Conservation (phyloP, 1,284 basidiomycete genomes). For the Calocybe gambosa region DNA sequence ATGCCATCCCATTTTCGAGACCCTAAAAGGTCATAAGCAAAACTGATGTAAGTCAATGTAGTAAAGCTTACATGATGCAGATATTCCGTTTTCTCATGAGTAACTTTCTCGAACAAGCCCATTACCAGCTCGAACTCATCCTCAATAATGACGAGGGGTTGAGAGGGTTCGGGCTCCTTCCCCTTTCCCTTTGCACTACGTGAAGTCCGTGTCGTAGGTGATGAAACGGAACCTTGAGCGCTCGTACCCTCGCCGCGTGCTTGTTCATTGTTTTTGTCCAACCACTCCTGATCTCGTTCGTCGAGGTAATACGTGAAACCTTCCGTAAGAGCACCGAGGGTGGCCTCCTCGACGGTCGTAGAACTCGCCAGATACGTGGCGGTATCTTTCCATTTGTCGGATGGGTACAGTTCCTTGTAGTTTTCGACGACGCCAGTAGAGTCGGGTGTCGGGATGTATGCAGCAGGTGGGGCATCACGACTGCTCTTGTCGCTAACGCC, state of each 20-base stretch:
- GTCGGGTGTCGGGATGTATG: slow-evolving; percentile 90
- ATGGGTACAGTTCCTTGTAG: slow-evolving; percentile 70
- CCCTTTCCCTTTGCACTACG: slow-evolving; percentile 73
- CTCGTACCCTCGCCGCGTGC: slow-evolving; percentile 83
- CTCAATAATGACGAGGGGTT: slow-evolving; percentile 67
- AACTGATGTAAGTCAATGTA: neutral
- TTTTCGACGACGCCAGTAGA: slow-evolving; percentile 77
- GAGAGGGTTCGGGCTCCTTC: slow-evolving; percentile 63
- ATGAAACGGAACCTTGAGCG: slow-evolving; percentile 60
- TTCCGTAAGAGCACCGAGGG: slow-evolving; percentile 48
- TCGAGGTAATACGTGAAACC: slow-evolving; percentile 92
- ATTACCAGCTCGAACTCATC: slow-evolving; percentile 95
- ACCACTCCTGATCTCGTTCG: slow-evolving; percentile 93
- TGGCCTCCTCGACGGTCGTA: slow-evolving; percentile 82
- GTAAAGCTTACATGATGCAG: slow-evolving; percentile 74
- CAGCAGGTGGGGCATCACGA: slow-evolving; percentile 40
- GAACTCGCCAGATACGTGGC: slow-evolving; percentile 80
- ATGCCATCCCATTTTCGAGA: slow-evolving; percentile 57
- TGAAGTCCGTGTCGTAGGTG: slow-evolving; percentile 44
- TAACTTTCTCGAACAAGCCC: slow-evolving; percentile 90
- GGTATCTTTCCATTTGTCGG: slow-evolving; percentile 70
- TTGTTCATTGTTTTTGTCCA: slow-evolving; percentile 86
- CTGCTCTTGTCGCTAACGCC: slow-evolving; percentile 34
- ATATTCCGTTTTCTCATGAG: slow-evolving; percentile 88
- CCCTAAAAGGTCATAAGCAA: slow-evolving; percentile 26